A percentile compares a stretch with the other conserved stretches of the same genome.
Evolutionary conservation across 345 rosid genomes (phyloP).

Genomic region (Triadica sebifera): DNA sequence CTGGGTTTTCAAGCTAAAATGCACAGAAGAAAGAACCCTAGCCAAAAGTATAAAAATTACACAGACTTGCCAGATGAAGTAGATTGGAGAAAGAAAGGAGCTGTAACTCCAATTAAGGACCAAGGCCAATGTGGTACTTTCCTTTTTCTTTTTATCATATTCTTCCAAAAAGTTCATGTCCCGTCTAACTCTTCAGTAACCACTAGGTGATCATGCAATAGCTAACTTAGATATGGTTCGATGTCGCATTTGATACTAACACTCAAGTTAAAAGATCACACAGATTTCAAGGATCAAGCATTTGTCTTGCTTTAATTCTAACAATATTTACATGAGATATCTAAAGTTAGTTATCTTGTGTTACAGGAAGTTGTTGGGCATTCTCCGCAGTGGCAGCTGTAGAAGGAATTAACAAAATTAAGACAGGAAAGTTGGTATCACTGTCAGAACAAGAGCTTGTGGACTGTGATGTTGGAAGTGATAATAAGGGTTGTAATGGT

Average conservation of each 20-base stretch:
- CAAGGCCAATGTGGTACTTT: constrained; percentile 87
- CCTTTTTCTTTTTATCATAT: background rate
- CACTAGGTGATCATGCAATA: too few relatives aligned
- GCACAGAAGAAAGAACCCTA: background rate
- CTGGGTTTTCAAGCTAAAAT: constrained; percentile 37
- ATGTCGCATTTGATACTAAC: too few relatives aligned
- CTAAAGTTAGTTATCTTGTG: background rate
- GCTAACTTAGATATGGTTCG: too few relatives aligned
- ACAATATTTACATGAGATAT: background rate
- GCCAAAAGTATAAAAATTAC: constrained; percentile 2
- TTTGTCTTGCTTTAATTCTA: background rate
- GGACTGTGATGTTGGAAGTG: constrained; percentile 52
- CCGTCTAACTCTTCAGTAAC: too few relatives aligned
- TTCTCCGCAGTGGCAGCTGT: constrained; percentile 86
- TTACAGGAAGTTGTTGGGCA: constrained; percentile 95
- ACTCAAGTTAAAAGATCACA: too few relatives aligned
- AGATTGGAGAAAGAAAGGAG: constrained; percentile 84
- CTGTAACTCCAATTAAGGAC: constrained; percentile 73
- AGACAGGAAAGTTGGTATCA: constrained; percentile 56
- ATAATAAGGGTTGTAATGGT: constrained; percentile 68
- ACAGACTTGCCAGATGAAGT: constrained; percentile 32
- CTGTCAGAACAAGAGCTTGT: constrained; percentile 86
- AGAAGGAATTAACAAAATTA: constrained; percentile 72
- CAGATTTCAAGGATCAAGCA: too few relatives aligned
- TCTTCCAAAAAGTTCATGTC: too few relatives aligned